Percentiles rank a stretch among this genome's conserved stretches.
phyloP scores from a whole-genome alignment of 306 rosid species.

The Sphenostylis stenocarpa region DNA sequence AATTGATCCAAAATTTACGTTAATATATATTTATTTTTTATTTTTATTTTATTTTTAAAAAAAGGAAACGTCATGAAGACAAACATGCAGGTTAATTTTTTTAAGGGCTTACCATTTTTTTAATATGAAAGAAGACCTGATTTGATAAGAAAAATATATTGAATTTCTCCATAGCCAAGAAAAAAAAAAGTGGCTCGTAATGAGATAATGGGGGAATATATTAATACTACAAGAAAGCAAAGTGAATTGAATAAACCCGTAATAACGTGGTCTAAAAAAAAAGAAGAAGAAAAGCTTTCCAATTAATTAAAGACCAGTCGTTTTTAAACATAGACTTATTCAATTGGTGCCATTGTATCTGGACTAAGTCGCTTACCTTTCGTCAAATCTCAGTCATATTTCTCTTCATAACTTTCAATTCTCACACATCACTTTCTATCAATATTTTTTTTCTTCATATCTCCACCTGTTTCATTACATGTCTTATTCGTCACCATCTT shows the following conservation, averaged over 20 bases:
- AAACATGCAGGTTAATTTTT: not conserved
- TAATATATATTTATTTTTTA: not conserved
- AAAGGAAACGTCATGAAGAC: conserved; percentile 16
- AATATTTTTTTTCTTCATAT: conserved; percentile 9
- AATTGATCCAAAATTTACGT: not conserved
- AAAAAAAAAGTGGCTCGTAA: conserved; percentile 28
- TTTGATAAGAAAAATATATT: not conserved
- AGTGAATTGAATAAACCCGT: conserved; percentile 34
- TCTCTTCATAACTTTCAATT: conserved; percentile 32
- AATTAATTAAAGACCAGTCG: conserved; percentile 40
- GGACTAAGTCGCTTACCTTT: conserved; percentile 42
- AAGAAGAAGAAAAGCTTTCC: not conserved
- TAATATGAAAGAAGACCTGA: not conserved
- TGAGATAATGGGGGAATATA: conserved; percentile 32
- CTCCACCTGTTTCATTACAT: conserved; percentile 30
- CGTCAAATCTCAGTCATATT: conserved; percentile 36
- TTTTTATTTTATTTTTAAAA: too few species aligned
- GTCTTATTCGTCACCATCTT: conserved; percentile 29
- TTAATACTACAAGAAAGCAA: conserved; percentile 28
- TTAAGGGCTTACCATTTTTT: not conserved
- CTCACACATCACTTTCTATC: conserved; percentile 46
- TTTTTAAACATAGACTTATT: conserved; percentile 60
- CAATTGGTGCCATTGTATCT: conserved; percentile 62
- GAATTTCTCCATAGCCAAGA: conserved; percentile 5
- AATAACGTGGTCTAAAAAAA: not conserved